Percentiles rank a stretch among this genome's conserved stretches.
These are phyloP conservation scores for Cucumis cinereus DNA, from an alignment of 306 rosid species.

Conservation along the genomic window DNA sequence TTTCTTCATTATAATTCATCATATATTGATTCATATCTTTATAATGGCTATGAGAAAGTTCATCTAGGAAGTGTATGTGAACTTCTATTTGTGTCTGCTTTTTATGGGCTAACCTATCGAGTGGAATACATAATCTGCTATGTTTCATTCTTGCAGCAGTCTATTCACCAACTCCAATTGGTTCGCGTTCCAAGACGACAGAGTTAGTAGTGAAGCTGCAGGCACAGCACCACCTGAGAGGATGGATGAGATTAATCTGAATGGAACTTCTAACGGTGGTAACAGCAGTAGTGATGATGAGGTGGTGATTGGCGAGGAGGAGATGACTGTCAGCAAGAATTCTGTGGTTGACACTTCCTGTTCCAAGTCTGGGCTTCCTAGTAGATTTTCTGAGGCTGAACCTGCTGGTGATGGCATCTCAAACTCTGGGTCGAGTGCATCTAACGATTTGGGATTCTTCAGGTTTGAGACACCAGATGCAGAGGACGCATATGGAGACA, in stretches of 20 bases:
- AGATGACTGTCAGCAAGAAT: constrained; percentile 45
- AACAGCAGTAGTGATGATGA: constrained; percentile 84
- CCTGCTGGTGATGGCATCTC: constrained; percentile 31
- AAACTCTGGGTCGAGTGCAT: constrained; percentile 27
- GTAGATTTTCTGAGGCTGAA: constrained; percentile 33
- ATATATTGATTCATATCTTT: not conserved
- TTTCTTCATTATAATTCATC: constrained; percentile 2
- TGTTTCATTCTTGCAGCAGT: constrained; percentile 42
- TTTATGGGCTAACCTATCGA: not conserved
- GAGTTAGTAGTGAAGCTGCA: constrained; percentile 43
- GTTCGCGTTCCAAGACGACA: constrained; percentile 93
- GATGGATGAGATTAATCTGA: constrained; percentile 84
- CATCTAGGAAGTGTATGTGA: constrained; percentile 5
- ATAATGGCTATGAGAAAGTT: not conserved
- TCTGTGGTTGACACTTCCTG: constrained; percentile 41
- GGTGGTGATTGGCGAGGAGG: constrained; percentile 87
- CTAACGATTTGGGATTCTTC: constrained; percentile 68
- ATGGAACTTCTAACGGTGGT: constrained; percentile 58
- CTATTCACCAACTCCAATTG: constrained; percentile 95
- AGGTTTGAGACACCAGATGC: constrained; percentile 63
- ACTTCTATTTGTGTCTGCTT: not conserved
- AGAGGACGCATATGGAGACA: constrained; percentile 56
- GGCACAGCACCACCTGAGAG: constrained; percentile 58
- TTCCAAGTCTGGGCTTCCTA: constrained; percentile 32
- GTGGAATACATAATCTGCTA: not conserved